Evolutionary conservation across 495 filamentous ascomycete genomes (phyloP).

Genomic region (Acidiella bohemica): DNA sequence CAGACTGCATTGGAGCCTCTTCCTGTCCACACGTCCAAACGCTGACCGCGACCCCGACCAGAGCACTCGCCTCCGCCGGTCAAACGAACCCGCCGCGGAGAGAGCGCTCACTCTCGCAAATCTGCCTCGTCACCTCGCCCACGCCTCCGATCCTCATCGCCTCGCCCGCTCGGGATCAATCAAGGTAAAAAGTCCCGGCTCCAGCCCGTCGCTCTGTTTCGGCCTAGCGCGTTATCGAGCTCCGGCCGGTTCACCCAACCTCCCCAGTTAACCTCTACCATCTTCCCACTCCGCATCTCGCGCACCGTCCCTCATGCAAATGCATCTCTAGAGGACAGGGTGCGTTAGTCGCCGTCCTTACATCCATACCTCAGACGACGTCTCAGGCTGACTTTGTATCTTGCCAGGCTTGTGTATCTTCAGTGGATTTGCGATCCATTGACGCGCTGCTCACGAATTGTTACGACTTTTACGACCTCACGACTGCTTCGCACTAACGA

Average conservation of each 20-base stretch:
- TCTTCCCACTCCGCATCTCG: slow-evolving; percentile 10
- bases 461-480: slow-evolving; percentile 18
- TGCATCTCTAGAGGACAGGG: slow-evolving; percentile 19
- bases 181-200: no score
- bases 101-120: no score
- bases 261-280: slow-evolving; percentile 3
- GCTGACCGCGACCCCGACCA: no score
- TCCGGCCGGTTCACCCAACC: slow-evolving; percentile 2
- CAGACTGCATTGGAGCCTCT: no score
- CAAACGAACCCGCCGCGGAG: no score
- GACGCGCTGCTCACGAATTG: slow-evolving; percentile 16
- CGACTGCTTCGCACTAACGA: slow-evolving; percentile 17
- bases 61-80: no score
- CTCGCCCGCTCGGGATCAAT: no score
- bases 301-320: slow-evolving; percentile 13
- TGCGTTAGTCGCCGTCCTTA: slow-evolving; percentile 17
- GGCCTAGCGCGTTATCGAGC: no score
- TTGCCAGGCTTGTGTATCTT: slow-evolving; percentile 5
- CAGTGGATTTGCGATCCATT: slow-evolving; percentile 9
- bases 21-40: no score
- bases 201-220: no score
- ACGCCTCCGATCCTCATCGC: no score
- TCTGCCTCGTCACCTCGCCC: no score
- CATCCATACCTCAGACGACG: background rate
- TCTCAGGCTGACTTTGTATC: background rate